Percentiles rank a stretch among this genome's conserved stretches.
phyloP scores from a whole-genome alignment of 148 eudicot species.

The Chenopodium berlandieri region DNA sequence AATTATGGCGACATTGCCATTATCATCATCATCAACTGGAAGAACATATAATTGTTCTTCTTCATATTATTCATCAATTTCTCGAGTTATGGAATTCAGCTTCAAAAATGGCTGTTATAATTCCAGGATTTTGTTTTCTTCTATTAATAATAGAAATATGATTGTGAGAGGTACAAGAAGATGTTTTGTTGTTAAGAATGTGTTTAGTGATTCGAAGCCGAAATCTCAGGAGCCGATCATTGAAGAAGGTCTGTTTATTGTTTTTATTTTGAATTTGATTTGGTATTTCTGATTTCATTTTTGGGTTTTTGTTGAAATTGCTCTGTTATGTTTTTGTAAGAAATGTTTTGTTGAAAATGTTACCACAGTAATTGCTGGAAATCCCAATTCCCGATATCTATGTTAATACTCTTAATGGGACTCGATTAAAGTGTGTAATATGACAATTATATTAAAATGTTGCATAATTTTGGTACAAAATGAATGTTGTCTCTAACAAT shows the following conservation, averaged over 20 bases:
- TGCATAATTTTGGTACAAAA: too few relatives aligned
- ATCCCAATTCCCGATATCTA: too few relatives aligned
- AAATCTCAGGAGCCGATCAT: background rate
- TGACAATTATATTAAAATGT: too few relatives aligned
- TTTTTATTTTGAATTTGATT: too few relatives aligned
- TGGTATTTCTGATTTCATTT: too few relatives aligned
- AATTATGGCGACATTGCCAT: background rate
- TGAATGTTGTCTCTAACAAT: too few relatives aligned
- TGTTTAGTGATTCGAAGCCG: background rate
- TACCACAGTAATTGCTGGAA: too few relatives aligned
- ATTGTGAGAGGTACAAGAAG: background rate
- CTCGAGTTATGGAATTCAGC: background rate
- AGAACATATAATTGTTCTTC: background rate
- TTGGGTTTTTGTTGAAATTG: too few relatives aligned
- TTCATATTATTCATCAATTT: background rate
- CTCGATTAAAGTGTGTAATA: too few relatives aligned
- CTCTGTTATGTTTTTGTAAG: too few relatives aligned
- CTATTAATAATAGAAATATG: background rate
- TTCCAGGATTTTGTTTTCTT: background rate
- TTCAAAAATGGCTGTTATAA: background rate
- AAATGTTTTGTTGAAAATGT: too few relatives aligned
- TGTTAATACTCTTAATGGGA: too few relatives aligned
- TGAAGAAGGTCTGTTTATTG: background rate
- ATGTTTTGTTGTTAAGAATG: background rate
- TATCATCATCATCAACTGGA: background rate